Conservation (phyloP, 116 monocot genomes). For the Dioscorea cayenensis region DNA sequence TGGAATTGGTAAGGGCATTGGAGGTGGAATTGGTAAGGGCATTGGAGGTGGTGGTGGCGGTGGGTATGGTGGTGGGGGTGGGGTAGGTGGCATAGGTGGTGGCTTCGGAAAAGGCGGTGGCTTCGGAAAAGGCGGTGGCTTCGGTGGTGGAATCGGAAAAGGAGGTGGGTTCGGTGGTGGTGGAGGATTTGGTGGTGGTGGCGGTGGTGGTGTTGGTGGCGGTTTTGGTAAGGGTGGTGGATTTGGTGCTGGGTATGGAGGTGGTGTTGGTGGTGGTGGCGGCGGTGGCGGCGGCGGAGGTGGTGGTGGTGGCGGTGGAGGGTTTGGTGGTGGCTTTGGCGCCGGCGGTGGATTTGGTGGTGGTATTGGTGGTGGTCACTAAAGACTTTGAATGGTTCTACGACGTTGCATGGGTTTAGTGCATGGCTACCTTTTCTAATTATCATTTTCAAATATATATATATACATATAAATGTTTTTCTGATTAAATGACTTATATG, state of each 20-base stretch:
- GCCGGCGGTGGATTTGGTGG: neutral
- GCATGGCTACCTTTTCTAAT: neutral
- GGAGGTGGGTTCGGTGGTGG: neutral
- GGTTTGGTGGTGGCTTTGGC: neutral
- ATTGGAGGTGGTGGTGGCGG: neutral
- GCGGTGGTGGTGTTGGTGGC: conserved; percentile 1
- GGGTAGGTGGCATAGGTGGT: conserved; percentile 5
- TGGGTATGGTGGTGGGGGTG: neutral
- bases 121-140: neutral
- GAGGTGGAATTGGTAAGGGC: neutral
- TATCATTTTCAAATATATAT: too few species aligned
- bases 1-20: neutral
- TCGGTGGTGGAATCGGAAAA: neutral
- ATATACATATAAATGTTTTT: too few species aligned
- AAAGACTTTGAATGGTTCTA: neutral
- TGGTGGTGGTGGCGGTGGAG: neutral
- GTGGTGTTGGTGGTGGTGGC: neutral
- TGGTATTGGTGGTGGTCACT: neutral
- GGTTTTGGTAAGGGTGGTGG: conserved; percentile 1
- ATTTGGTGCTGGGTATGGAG: neutral
- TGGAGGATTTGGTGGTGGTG: neutral
- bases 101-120: neutral
- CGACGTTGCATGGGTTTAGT: neutral
- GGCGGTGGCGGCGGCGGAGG: neutral
- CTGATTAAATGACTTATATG: too few species aligned